These are phyloP conservation scores for Mallotus nudiflorus DNA, from an alignment of 345 rosid genomes.

Conservation along the genomic window DNA sequence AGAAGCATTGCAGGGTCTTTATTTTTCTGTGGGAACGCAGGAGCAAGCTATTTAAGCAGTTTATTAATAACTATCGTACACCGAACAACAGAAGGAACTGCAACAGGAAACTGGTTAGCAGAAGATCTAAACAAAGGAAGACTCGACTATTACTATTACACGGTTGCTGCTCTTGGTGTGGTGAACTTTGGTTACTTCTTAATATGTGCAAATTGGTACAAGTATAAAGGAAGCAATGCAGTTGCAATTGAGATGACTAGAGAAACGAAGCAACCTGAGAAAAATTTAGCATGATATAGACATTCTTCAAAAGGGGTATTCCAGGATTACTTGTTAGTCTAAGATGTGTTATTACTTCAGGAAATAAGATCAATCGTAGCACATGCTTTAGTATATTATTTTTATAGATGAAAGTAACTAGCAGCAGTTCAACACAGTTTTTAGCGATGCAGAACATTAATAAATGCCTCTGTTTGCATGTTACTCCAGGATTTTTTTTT, in stretches of 20 bases:
- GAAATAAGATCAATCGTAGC: neutral
- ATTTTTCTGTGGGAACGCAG: conserved; percentile 42
- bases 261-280: neutral
- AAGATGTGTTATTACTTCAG: too few species aligned
- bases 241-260: neutral
- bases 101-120: conserved; percentile 46
- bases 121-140: conserved; percentile 59
- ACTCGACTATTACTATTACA: conserved; percentile 44
- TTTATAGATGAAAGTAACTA: too few species aligned
- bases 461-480: too few species aligned
- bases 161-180: conserved; percentile 38
- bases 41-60: conserved; percentile 42
- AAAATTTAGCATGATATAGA: neutral
- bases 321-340: too few species aligned
- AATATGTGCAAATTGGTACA: conserved; percentile 46
- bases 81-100: conserved; percentile 23
- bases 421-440: neutral
- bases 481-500: too few species aligned
- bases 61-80: conserved; percentile 45
- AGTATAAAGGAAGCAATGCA: conserved; percentile 26
- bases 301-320: too few species aligned
- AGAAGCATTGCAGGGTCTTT: conserved; percentile 53
- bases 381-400: neutral
- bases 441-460: too few species aligned
- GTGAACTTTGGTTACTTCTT: conserved; percentile 41